Base-by-base conservation (phyloP, 345 rosid species). In the Passiflora organensis region DNA sequence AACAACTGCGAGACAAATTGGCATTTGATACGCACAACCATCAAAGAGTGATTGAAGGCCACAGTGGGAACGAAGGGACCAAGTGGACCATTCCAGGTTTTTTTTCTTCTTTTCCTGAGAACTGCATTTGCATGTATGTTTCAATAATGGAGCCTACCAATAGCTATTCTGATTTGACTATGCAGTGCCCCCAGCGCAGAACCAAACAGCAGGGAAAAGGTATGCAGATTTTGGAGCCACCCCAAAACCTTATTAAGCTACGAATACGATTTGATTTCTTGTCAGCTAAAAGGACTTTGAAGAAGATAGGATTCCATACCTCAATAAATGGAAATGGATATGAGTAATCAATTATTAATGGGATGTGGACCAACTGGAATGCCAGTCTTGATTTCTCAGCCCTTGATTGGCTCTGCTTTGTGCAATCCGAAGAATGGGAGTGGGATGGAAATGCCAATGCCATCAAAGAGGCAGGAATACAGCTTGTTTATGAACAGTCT, bases 1-100 rank as follows among this genome's bases (percentile, higher is more conserved):
- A n/a, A 17, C 52, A 77, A 56, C 77, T 45, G 25, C 73, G 36
- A 60, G 73, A 72, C 73, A 66, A 72, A 71, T 56, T 61, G 65
- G 65, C 41, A 61, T 58, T 56, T 58, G 65, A 78, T 72, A 22
- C 63, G 75, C 71, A 74, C 56, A 63, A 76, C 74, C 78, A 76
- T 74, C 57, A 66, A 74, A 67, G 76, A 58, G 75, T 72, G 76
- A 74, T 68, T 77, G 76, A 73, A 65, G 78, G 77, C 75, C 74
- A 56, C 76, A 68, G 46, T 60, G 60, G 62, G 67, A 60, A 43
- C 62, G 62, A 62, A 73, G 78, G 67, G 81, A 81, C 70, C 70
- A 61, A 51, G 80, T 76, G 82, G 86, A 81, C 56, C 88, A 76
- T 49, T 72, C 78, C 64, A n/a, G n/a, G n/a, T n/a, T n/a, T n/a